Base-by-base conservation (phyloP, 2,329 filamentous ascomycete genomes). In the Xylariaceae sp. region DNA sequence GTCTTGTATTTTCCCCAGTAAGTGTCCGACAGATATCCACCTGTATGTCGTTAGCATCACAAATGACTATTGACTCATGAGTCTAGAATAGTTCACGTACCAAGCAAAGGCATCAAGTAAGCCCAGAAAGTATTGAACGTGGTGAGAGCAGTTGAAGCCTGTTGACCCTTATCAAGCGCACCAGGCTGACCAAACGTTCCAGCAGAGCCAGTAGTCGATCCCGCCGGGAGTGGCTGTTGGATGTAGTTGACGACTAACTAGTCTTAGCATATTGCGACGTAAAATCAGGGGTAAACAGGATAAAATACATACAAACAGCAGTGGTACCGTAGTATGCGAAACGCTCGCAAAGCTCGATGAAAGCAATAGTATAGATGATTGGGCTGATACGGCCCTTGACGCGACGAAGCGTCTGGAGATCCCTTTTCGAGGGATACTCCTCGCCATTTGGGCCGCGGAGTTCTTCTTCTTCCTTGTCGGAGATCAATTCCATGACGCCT, bases 251-350 rank as follows among this genome's bases (percentile, higher is more conserved):
- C 81, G 66, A 79, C 68, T 71, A 55, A 64, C 3, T 7, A 18
- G 10, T 45, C 4, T 57, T 51, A 61, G 54, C 11, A 53, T 15
- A 18, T 18, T 18, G 17, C 17, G 17, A 18, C 17, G 17, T 18
- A 18, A 18, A 18, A 18, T 50, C 51, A 4, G 3, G 1, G 11
- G 1, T 10, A 3, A 57, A 18, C 37, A 7, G 17, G n/a, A 30
- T 13, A 10, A 30, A 17, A 15, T 18, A 77, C 78, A 64, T 78
- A 81, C 82, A 86, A 47, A 86, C 77, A 54, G 81, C 79, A 13
- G 80, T 82, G 7, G 81, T 84, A 45, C 85, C 85, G 67, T 87
- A 87, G 74, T 84, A 88, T 15, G 82, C 80, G 73, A 85, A 85
- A 56, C 83, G 80, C 70, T 85, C 82, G 61, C 76, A 75, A 53